Conservation (phyloP, 1,139 yeast species). For the Saccharomyces hybrid region DNA sequence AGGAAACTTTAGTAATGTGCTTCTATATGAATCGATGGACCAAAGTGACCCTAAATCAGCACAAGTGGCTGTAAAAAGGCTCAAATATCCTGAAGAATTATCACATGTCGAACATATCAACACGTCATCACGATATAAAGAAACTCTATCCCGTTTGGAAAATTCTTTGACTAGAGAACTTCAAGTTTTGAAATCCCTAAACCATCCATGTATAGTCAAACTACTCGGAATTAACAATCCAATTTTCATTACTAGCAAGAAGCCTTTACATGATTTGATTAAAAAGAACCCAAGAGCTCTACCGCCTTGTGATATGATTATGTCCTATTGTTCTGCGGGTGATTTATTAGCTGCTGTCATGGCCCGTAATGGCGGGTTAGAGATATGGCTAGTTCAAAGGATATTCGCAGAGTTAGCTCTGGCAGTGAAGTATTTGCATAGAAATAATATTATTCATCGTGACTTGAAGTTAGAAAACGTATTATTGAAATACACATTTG, state of each 20-base stretch:
- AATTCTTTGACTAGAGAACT: slow-evolving; percentile 70
- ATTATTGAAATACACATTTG: slow-evolving; percentile 40
- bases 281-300: slow-evolving; percentile 9
- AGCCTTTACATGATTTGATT: slow-evolving; percentile 22
- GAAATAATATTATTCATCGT: slow-evolving; percentile 63
- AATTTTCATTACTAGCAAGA: slow-evolving; percentile 17
- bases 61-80: slow-evolving; percentile 34
- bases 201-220: slow-evolving; percentile 40
- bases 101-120: slow-evolving; percentile 13
- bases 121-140: slow-evolving; percentile 20
- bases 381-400: slow-evolving; percentile 46
- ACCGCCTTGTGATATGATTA: slow-evolving; percentile 45
- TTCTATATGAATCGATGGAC: slow-evolving; percentile 36
- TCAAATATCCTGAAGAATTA: slow-evolving; percentile 27
- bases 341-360: slow-evolving; percentile 63
- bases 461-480: slow-evolving; percentile 84
- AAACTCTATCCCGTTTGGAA: slow-evolving; percentile 48
- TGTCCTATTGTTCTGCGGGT: slow-evolving; percentile 79
- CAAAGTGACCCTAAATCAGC: slow-evolving; percentile 11
- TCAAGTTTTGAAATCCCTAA: slow-evolving; percentile 44
- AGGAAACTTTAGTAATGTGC: slow-evolving; percentile 56
- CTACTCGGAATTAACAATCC: slow-evolving; percentile 35
- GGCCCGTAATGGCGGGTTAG: slow-evolving; percentile 29
- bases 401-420: slow-evolving; percentile 60
- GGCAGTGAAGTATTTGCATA: slow-evolving; percentile 71